Conservation (phyloP, 164 flowering plant genomes). For the Cinnamomum chago region DNA sequence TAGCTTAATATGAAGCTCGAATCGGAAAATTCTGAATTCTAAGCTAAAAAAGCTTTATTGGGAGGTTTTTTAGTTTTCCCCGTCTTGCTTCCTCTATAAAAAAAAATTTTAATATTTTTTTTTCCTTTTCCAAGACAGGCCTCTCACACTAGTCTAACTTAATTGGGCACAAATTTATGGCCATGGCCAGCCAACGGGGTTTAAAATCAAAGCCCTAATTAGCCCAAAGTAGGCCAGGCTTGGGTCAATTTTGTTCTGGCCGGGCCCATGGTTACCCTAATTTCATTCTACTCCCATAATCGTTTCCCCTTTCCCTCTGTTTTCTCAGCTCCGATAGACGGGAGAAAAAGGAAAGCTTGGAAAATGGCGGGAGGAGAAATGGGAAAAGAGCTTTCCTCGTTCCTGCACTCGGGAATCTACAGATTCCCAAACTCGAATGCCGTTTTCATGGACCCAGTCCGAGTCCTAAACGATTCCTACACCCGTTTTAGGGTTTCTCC, state of each 20-base stretch:
- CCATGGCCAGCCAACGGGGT: too few relatives aligned
- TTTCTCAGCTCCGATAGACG: too few relatives aligned
- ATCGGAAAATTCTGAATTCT: too few relatives aligned
- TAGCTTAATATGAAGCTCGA: too few relatives aligned
- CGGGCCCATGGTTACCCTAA: background rate
- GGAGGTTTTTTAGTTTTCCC: too few relatives aligned
- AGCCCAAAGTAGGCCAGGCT: too few relatives aligned
- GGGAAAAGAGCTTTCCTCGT: slow-evolving; percentile 23
- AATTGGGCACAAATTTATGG: too few relatives aligned
- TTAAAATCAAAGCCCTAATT: background rate
- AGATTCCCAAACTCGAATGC: slow-evolving; percentile 36
- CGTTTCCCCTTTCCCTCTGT: background rate
- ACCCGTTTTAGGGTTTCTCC: slow-evolving; percentile 64
- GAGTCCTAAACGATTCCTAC: slow-evolving; percentile 65
- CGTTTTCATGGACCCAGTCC: slow-evolving; percentile 77
- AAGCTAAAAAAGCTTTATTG: too few relatives aligned
- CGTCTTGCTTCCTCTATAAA: too few relatives aligned
- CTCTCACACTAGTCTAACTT: too few relatives aligned
- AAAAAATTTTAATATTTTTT: too few relatives aligned
- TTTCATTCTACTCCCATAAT: background rate
- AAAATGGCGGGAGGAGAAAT: background rate
- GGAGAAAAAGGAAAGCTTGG: background rate
- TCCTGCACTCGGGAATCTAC: slow-evolving; percentile 56
- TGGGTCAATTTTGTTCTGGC: background rate
- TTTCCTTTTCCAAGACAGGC: too few relatives aligned